Base-by-base conservation (phyloP, 2,329 filamentous ascomycete genomes). In the Aureobasidium sp. region DNA sequence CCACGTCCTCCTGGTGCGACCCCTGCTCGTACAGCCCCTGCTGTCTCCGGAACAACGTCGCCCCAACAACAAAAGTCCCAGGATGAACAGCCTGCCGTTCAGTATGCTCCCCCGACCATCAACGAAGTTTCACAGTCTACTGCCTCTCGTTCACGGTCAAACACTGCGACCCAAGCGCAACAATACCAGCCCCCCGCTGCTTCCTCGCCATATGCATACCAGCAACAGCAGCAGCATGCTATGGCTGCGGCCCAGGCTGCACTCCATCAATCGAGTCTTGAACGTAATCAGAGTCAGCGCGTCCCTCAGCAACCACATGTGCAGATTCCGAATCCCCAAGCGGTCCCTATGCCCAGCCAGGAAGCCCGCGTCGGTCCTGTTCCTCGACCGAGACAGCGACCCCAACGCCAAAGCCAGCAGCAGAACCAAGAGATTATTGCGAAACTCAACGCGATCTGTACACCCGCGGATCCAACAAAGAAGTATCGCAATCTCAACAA, bases 401-500 rank as follows among this genome's bases (percentile, higher is more conserved):
- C 85, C 42, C 46, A 60, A 11, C 85, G 91, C 49, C 89, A 92
- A 70, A 95, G 88, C 71, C 89, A 84, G 23, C 68, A 73, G 58
- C 71, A 68, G 65, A 85, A 83, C 47, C 81, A 90, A 60, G 93
- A 99, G 69, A 89, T 99, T 60, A 82, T 95, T 40, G 83, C 85
- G 21, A 86, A 89, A 19, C 80, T 99, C 57, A 90, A 91, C 73
- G 84, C 89, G 33, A 97, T 99, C 65, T 97, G 94, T 73, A 92
- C 86, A 23, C 85, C 90, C 57, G 90, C 89, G 50, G 93, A 99
- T 70, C 94, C 94, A 3, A 89, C 90, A 27, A 86, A 89, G 59
- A 86, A 93, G 65, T 99, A 96, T 75, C 84, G 87, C 60, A 86
- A 87, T 61, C 84, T 97, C 67, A 92, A 85, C 71, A 97, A 97